Percentiles rank a stretch among this genome's conserved stretches.
Conservation (phyloP, 495 filamentous ascomycete species). For the Neurospora terricola region DNA sequence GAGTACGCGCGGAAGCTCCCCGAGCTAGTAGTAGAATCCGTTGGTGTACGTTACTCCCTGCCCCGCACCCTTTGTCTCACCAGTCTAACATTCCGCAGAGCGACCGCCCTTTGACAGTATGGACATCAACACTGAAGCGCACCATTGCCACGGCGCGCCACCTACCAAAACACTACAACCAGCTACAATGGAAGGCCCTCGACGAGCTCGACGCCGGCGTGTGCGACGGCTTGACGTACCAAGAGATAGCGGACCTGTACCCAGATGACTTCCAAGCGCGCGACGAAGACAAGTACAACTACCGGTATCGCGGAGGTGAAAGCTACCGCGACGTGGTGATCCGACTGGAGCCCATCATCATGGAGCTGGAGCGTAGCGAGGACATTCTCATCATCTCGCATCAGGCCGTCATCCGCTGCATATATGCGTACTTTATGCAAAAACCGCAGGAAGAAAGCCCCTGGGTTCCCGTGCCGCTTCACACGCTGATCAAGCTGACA, state of each 20-base stretch:
- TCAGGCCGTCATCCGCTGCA: slow-evolving; percentile 91
- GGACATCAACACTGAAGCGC: slow-evolving; percentile 90
- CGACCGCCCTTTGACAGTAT: slow-evolving; percentile 78
- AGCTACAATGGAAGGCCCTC: slow-evolving; percentile 95
- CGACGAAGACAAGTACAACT: slow-evolving; percentile 98
- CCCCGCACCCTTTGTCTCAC: background rate
- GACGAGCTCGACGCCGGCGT: slow-evolving; percentile 96
- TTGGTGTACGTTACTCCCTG: slow-evolving; percentile 44
- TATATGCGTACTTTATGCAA: slow-evolving; percentile 98
- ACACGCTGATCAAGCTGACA: slow-evolving; percentile 92
- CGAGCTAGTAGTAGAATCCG: slow-evolving; percentile 66
- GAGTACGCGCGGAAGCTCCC: slow-evolving; percentile 77
- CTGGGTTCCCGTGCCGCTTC: slow-evolving; percentile 90
- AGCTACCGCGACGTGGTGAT: slow-evolving; percentile 97
- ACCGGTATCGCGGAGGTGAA: slow-evolving; percentile 94
- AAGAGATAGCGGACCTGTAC: slow-evolving; percentile 80
- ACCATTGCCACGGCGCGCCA: slow-evolving; percentile 86
- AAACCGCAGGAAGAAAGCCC: slow-evolving; percentile 82
- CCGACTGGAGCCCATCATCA: slow-evolving; percentile 95
- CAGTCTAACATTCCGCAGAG: slow-evolving; percentile 26
- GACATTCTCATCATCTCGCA: slow-evolving; percentile 98
- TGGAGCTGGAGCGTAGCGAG: slow-evolving; percentile 92
- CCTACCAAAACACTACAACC: slow-evolving; percentile 67
- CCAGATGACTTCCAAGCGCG: slow-evolving; percentile 90
- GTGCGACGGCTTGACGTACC: slow-evolving; percentile 90